Percentiles rank a stretch among this genome's conserved stretches.
Evolutionary conservation across 2,329 filamentous ascomycete species (phyloP).

Genomic region (Pseudocercospora macadamiae): DNA sequence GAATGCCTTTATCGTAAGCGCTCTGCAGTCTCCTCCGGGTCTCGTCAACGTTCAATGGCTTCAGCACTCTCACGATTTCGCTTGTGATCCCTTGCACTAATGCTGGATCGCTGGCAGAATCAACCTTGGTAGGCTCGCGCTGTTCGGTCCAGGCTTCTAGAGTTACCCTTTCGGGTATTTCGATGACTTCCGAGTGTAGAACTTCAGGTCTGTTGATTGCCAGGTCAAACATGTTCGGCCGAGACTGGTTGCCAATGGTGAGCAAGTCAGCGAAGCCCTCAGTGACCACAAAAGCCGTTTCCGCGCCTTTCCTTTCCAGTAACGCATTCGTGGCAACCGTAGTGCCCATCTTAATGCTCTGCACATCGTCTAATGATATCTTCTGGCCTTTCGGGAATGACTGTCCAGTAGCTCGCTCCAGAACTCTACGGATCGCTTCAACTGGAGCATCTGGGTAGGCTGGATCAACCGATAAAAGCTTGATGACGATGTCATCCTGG

Average conservation of each 20-base stretch:
- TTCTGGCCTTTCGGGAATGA: too few species aligned
- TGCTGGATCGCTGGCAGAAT: too few species aligned
- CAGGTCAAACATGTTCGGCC: constrained; percentile 85
- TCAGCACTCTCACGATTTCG: too few species aligned
- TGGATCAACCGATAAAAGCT: constrained; percentile 37
- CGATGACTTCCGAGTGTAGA: constrained; percentile 76
- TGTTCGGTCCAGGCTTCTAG: too few species aligned
- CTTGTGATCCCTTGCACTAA: too few species aligned
- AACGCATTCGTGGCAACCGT: constrained; percentile 89
- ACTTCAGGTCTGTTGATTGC: constrained; percentile 82
- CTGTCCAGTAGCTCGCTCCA: constrained; percentile 28
- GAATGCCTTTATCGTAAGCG: constrained; percentile 68
- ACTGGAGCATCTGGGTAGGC: constrained; percentile 39
- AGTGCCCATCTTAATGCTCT: constrained; percentile 50
- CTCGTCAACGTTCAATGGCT: constrained; percentile 53
- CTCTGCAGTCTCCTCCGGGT: constrained; percentile 63
- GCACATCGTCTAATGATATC: constrained; percentile 31
- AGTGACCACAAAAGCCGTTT: constrained; percentile 80
- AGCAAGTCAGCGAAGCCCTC: constrained; percentile 83
- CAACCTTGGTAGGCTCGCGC: too few species aligned
- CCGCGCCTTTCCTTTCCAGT: constrained; percentile 83
- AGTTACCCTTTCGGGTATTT: constrained; percentile 86
- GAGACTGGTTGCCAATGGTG: constrained; percentile 84
- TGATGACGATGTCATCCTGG: too few species aligned
- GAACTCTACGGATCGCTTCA: constrained; percentile 38